Conservation (phyloP, 2,329 filamentous ascomycete genomes). For the Aspergillus vadensis region DNA sequence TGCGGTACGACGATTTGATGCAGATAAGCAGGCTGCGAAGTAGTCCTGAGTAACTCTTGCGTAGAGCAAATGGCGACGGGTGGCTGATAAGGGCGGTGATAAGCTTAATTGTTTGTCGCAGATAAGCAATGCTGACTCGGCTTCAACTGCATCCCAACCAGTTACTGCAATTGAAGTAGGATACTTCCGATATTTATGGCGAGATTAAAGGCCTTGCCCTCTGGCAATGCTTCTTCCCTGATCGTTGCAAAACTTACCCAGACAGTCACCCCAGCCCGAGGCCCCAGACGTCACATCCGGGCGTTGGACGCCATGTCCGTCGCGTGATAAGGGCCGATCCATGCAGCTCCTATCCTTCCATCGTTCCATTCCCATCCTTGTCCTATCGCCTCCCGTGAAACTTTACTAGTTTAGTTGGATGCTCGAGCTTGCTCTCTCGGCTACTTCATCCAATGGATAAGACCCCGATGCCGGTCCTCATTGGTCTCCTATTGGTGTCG, state of each 20-base stretch:
- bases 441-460: slow-evolving; percentile 14
- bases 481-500: slow-evolving; percentile 7
- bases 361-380: background rate
- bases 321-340: background rate
- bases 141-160: background rate
- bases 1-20: background rate
- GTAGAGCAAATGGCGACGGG: background rate
- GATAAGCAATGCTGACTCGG: background rate
- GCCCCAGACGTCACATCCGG: background rate
- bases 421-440: slow-evolving; percentile 21
- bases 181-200: background rate
- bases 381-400: background rate
- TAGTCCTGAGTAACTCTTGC: background rate
- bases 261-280: background rate
- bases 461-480: slow-evolving; percentile 6
- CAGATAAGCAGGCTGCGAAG: slow-evolving; percentile 2
- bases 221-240: no score
- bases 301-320: background rate
- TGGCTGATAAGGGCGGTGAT: slow-evolving; percentile 6
- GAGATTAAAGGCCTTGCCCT: no score
- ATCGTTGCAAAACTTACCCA: no score
- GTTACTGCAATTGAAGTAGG: background rate
- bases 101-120: background rate
- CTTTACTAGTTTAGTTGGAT: slow-evolving; percentile 1
- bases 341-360: background rate